Base-by-base conservation (phyloP, 73 alveolate genomes). In the Urostyla sp. region DNA sequence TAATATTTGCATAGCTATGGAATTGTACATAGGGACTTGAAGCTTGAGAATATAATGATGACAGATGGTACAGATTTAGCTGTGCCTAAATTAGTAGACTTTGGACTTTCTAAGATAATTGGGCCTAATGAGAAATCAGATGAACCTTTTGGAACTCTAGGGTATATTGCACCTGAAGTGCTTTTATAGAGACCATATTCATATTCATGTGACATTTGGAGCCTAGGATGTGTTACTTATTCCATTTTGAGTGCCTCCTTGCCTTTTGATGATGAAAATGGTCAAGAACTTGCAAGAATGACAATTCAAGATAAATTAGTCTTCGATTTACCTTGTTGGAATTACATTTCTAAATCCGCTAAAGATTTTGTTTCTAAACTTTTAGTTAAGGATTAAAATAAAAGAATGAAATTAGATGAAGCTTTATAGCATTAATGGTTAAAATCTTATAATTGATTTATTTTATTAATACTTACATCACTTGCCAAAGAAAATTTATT, bases 11-110 rank as follows among this genome's bases (percentile, higher is more conserved):
- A 90, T 61, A 26, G 75, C 0, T 72, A 74, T 34, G 90, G 90
- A 24, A 84, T 90, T 72, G 85, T 90, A 37, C 96, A 90, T 79
- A 78, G 96, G 56, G 96, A 90, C 60, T 69, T 90, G 18, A 90
- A 85, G 51, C 85, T 79, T 18, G 92, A 90, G 27, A 90, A 90
- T 79, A 84, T 90, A n/a, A 56, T 90, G 63, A 48, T 90, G 76
- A 85, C 91, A 46, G 81, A 45, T 37, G 1, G 59, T 26, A 11
- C 53, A 30, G 90, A 80, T 1, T 27, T 20, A n/a, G 53, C 84
- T 28, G 52, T 63, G 24, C 67, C 77, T 2, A 67, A 80, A 20
- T 34, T 84, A 20, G 83, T 58, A 0, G 92, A 84, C 37, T 84
- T 84, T 48, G 92, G 92, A 0, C 85, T 84, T 5, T 63, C 88